Evolutionary conservation across 164 flowering plant genomes (phyloP), one percentile per base, ranked within the genome.

Genomic region (Malania oleifera): DNA sequence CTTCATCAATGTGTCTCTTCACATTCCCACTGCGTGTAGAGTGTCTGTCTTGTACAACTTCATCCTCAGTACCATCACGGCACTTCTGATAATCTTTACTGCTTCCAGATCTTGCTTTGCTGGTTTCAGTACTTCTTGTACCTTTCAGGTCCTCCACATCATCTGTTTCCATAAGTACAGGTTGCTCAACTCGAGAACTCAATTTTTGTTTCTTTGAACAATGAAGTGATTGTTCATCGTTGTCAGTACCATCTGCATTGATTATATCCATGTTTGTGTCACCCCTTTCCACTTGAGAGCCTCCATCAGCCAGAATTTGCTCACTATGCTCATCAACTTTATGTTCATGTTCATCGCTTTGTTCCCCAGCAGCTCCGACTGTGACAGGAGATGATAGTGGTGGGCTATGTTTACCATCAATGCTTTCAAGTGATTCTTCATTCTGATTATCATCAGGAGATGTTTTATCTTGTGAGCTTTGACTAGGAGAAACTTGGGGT

Each of bases 41-140:
- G 19, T 44, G 81, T 26, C 80, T 72, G 60, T 67, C 85, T 74
- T 86, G 92, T 65, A 79, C 47, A 51, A 81, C 89, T 75, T 92
- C 96, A 62, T 89, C 96, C 26, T 84, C 95, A 41, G 65, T 72
- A 53, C 66, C 76, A 44, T 83, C 96, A 47, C 60, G 76, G 52
- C 70, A 61, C 67, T 77, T 87, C 46, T 63, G 73, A 70, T 70
- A 59, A 64, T 80, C 92, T 72, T 77, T 76, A 77, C 90, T 83
- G 67, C 82, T 80, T 35, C 80, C 90, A 31, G 95, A 82, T 66
- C 79, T 83, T 64, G 80, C 85, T 78, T 77, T 93, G 79, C 90
- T 87, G 66, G 68, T 81, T 38, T 86, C 95, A 72, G 89, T 88
- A 61, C 82, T 84, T 62, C 84, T 79, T 57, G 83, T 77, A 58